Conservation (phyloP, 2,329 filamentous ascomycete genomes). For the Thelonectria olida region DNA sequence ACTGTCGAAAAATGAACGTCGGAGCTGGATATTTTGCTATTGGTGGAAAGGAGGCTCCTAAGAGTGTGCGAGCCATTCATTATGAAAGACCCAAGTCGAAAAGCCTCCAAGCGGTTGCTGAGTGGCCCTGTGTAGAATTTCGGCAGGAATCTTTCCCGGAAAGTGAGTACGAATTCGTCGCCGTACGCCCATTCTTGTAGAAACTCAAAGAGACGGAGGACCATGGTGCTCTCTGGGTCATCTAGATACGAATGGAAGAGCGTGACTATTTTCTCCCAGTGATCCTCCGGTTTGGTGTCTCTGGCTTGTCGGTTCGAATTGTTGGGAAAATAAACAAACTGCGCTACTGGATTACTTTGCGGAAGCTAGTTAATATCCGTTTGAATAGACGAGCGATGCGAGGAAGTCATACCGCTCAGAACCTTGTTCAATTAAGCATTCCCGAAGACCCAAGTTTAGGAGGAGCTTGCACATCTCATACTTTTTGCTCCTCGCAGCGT, state of each 20-base stretch:
- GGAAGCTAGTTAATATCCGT: no score
- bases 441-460: constrained; percentile 22
- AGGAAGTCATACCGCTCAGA: no score
- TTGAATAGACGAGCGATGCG: no score
- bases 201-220: constrained; percentile 31
- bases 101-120: constrained; percentile 31
- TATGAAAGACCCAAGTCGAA: constrained; percentile 33
- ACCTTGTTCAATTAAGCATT: constrained; percentile 14
- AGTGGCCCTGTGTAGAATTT: constrained; percentile 22
- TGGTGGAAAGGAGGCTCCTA: constrained; percentile 12
- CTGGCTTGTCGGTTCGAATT: background rate
- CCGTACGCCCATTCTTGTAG: background rate
- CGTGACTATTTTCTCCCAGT: constrained; percentile 4
- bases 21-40: background rate
- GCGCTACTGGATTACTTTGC: constrained; percentile 13
- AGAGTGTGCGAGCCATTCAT: rapidly evolving
- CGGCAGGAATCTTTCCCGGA: constrained; percentile 29
- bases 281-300: background rate
- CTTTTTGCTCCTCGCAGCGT: constrained; percentile 8
- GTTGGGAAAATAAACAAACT: background rate
- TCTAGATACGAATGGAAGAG: constrained; percentile 36
- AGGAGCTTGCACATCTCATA: constrained; percentile 31
- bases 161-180: constrained; percentile 18
- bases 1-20: constrained; percentile 26
- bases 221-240: constrained; percentile 22